Evolutionary conservation across 23 red algal species (phyloP), one percentile per base, ranked within the genome.

Genomic region (Agarophyton chilense): DNA sequence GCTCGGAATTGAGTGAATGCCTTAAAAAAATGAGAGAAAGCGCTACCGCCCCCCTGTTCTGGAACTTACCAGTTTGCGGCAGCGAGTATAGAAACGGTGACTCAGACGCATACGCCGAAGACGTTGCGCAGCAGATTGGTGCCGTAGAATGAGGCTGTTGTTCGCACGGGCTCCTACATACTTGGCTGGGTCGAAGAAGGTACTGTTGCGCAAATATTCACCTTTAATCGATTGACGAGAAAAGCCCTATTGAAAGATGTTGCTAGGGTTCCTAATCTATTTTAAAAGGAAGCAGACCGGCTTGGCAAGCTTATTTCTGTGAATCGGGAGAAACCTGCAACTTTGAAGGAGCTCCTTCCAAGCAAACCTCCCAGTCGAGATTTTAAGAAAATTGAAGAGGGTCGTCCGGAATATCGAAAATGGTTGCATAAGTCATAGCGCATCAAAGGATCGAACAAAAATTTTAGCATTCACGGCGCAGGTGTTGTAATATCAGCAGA

Each of bases 201-300:
- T n/a, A n/a, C n/a, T n/a, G 96, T 98, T 0, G 96, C 96, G 51
- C 92, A 98, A 77, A 98, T 98, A 26, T 93, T 95, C 11, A 98
- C 96, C 0, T 98, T 98, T 79, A 95, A 95, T 58, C 89, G 90
- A 21, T 62, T 98, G 14, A 94, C 92, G 19, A 95, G 92, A 41
- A 94, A 94, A 47, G 89, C 96, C 19, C 81, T 95, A 13, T 39
- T 98, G n/a, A 94, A 94, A 77, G 96, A 98, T 79, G 92, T 95
- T 52, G 96, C 93, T 17, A 60, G 96, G 35, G 96, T 98, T 34
- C 84, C 88, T 41, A 86, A 81, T 61, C 66, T 98, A 57, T 72
- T 89, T 13, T 92, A 87, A 21, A 47, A 72, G 29, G 92, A 95
- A n/a, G 93, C 96, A 11, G 93, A 98, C 85, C 40, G 87, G 21